Evolutionary conservation across 1,284 basidiomycete genomes (phyloP).

Genomic region (Takashimella tepidaria): DNA sequence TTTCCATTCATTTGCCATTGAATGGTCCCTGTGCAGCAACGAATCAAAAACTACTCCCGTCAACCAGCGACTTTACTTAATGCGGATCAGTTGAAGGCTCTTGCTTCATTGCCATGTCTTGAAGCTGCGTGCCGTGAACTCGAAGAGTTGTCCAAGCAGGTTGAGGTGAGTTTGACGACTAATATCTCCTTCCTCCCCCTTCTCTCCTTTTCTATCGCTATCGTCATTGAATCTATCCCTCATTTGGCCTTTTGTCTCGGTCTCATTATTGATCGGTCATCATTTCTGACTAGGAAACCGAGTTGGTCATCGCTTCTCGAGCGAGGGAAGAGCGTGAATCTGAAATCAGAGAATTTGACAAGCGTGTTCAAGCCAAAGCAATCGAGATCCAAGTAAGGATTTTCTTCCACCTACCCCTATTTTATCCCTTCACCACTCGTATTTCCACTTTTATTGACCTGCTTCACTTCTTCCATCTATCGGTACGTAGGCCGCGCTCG

Average conservation of each 20-base stretch:
- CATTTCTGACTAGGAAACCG: conserved; percentile 20
- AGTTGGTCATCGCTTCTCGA: conserved; percentile 26
- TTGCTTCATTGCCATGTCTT: conserved; percentile 64
- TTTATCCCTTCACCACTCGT: background rate
- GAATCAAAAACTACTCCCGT: conserved; percentile 63
- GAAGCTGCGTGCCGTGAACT: conserved; percentile 74
- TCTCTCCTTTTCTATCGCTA: background rate
- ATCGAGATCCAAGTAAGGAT: conserved; percentile 15
- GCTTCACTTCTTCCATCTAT: background rate
- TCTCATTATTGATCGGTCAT: too few species aligned
- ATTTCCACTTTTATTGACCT: too few species aligned
- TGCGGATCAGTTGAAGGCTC: conserved; percentile 69
- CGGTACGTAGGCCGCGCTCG: conserved; percentile 37
- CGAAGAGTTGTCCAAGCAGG: conserved; percentile 68
- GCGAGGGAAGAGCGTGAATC: conserved; percentile 24
- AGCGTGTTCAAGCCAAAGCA: conserved; percentile 4
- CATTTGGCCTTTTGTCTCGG: background rate
- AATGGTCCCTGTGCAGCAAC: conserved; percentile 53
- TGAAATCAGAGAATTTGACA: conserved; percentile 10
- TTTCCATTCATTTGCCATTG: background rate
- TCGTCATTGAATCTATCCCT: background rate
- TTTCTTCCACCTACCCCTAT: background rate
- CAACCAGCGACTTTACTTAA: conserved; percentile 67
- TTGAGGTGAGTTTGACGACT: conserved; percentile 59
- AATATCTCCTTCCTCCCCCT: too few species aligned